A percentile compares a stretch with the other conserved stretches of the same genome.
phyloP scores from a whole-genome alignment of 2,329 filamentous ascomycete species.

The Trichoderma sp. region DNA sequence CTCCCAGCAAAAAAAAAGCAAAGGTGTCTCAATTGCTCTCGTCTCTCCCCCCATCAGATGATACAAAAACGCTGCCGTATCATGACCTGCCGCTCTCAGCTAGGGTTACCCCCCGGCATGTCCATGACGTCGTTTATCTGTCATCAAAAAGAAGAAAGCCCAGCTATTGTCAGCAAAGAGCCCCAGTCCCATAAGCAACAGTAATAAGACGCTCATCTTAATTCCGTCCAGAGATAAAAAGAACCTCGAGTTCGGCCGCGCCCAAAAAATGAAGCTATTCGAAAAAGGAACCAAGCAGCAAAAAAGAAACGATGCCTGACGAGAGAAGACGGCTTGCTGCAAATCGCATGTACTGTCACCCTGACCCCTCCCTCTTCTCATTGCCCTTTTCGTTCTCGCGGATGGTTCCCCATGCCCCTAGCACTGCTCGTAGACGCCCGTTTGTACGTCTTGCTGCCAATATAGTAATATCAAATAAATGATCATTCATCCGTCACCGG shows the following conservation, averaged over 20 bases:
- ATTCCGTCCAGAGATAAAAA: neutral
- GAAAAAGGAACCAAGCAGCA: neutral
- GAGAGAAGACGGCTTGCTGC: neutral
- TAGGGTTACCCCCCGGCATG: neutral
- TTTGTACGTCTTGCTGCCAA: neutral
- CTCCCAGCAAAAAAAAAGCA: neutral
- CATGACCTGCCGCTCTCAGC: constrained; percentile 17
- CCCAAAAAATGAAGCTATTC: neutral
- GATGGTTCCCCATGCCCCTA: neutral
- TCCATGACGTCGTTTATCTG: constrained; percentile 7
- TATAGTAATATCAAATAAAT: constrained; percentile 7
- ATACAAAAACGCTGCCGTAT: neutral
- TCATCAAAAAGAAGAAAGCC: neutral
- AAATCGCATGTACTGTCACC: neutral
- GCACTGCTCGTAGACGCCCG: constrained; percentile 1
- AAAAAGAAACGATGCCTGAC: constrained; percentile 2
- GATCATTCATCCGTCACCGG: constrained; percentile 13
- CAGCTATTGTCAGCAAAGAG: constrained; percentile 4
- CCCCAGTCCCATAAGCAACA: constrained; percentile 4
- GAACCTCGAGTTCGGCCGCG: neutral
- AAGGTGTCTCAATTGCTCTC: neutral
- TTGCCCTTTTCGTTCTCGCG: neutral
- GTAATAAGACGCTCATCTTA: neutral
- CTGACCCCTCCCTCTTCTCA: neutral
- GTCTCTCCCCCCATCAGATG: neutral